Evolutionary conservation across 139 green algal genomes (phyloP).

Genomic region (Mesostigma viride): DNA sequence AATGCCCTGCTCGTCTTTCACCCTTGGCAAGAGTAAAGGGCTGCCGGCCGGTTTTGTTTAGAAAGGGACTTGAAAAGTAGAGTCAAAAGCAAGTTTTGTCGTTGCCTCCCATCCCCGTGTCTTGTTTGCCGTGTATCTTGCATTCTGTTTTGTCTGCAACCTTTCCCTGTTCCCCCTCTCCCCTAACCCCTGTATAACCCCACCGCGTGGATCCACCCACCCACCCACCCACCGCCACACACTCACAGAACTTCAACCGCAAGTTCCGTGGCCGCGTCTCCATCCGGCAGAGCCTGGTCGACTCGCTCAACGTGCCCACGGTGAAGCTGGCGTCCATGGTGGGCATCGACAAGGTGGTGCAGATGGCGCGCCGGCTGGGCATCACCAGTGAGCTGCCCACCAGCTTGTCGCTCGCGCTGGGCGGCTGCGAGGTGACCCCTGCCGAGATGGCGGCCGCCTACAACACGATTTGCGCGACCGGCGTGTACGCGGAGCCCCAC

Average conservation of each 20-base stretch:
- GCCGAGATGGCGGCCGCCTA: slow-evolving; percentile 37
- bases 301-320: slow-evolving; percentile 44
- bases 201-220: no score
- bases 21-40: no score
- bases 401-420: slow-evolving; percentile 36
- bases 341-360: slow-evolving; percentile 32
- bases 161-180: no score
- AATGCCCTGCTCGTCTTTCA: no score
- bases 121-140: no score
- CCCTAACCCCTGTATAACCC: no score
- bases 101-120: no score
- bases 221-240: no score
- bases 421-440: slow-evolving; percentile 38
- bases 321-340: slow-evolving; percentile 39
- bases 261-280: slow-evolving; percentile 31
- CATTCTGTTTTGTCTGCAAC: no score
- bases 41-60: no score
- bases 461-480: slow-evolving; percentile 37
- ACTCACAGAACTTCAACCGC: slow-evolving; percentile 34
- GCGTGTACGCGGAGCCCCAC: slow-evolving; percentile 32
- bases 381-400: slow-evolving; percentile 27
- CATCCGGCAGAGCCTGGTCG: slow-evolving; percentile 30
- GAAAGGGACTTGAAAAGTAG: no score
- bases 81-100: no score
- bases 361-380: slow-evolving; percentile 31